These are phyloP conservation scores for Cladorrhinum sp. DNA, from an alignment of 2,329 filamentous ascomycete genomes.

Conservation along the genomic window DNA sequence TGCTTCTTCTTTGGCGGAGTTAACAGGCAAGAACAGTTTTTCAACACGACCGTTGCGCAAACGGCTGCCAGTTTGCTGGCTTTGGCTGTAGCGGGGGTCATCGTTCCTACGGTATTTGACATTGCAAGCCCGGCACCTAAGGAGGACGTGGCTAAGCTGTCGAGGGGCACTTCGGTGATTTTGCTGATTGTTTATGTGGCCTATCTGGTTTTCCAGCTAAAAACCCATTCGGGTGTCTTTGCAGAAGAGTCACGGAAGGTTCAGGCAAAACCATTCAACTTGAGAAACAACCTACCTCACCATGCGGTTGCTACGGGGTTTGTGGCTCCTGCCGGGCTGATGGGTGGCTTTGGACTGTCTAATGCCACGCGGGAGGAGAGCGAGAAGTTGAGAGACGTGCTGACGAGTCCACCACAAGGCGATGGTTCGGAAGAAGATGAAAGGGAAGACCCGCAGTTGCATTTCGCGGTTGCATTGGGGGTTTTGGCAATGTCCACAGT, in stretches of 20 bases:
- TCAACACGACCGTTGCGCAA: slow-evolving; percentile 90
- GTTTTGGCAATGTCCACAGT: slow-evolving; percentile 72
- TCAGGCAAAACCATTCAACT: slow-evolving; percentile 52
- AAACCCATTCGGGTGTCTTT: slow-evolving; percentile 78
- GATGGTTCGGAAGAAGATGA: slow-evolving; percentile 58
- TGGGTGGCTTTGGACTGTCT: slow-evolving; percentile 35
- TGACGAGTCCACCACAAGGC: slow-evolving; percentile 38
- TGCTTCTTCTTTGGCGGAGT: slow-evolving; percentile 87
- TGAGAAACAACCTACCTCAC: slow-evolving; percentile 24
- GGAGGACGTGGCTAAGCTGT: slow-evolving; percentile 58
- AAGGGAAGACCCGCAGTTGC: slow-evolving; percentile 68
- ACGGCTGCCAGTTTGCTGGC: slow-evolving; percentile 80
- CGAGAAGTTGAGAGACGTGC: slow-evolving; percentile 44
- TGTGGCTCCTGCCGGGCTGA: slow-evolving; percentile 39
- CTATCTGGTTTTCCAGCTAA: slow-evolving; percentile 88
- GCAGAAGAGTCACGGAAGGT: slow-evolving; percentile 77
- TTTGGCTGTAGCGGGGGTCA: slow-evolving; percentile 74
- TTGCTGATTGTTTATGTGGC: slow-evolving; percentile 78
- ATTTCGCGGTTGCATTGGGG: slow-evolving; percentile 66
- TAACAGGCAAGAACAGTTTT: slow-evolving; percentile 76
- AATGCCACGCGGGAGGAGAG: slow-evolving; percentile 29
- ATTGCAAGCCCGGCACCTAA: slow-evolving; percentile 42
- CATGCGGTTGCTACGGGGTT: slow-evolving; percentile 41
- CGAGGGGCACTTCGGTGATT: slow-evolving; percentile 73
- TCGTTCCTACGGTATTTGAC: slow-evolving; percentile 87